Base-by-base conservation (phyloP, 345 rosid species). In the Brassica napus region DNA sequence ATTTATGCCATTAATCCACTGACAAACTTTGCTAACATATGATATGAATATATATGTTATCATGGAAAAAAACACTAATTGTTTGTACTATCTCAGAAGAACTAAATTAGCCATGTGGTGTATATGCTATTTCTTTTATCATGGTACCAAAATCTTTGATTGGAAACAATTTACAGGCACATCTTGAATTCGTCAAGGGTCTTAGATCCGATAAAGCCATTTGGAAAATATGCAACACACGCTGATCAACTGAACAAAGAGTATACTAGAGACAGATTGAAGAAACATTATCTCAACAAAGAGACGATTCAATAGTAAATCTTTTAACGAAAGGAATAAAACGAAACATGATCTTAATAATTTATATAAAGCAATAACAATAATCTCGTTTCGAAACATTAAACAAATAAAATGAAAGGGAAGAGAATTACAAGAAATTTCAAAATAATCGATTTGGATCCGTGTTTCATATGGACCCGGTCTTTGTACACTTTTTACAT, bases 401-500 rank as follows among this genome's bases (percentile, higher is more conserved):
- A 28, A 28, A 28, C 31, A 28, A 28, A 28, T 28, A 28, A 28
- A 28, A 28, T 28, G 4, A 28, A 28, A 49, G 60, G 28, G 44
- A 39, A 58, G 55, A 35, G 31, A 3, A 28, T 28, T 28, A 28
- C 31, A 28, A 28, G 31, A 28, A 28, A 28, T 28, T 28, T 28
- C 31, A 28, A 28, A 28, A 28, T 28, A 28, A 28, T 28, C 31
- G 31, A 28, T 28, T 28, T 28, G 31, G 31, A 28, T 28, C 69
- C 47, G 47, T 10, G 44, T 47, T 73, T 73, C 47, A 55, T 11
- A 64, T 49, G 54, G 71, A 65, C 34, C 12, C 1, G 26, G 16
- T 55, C 21, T 26, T 68, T 32, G 37, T 32, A 32, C 37, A 5
- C 37, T 61, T 69, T 69, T 32, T 70, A 70, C 65, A 70, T 62